These are phyloP conservation scores for Fusarium sp. DNA, from an alignment of 2,329 filamentous ascomycete species.

Conservation along the genomic window DNA sequence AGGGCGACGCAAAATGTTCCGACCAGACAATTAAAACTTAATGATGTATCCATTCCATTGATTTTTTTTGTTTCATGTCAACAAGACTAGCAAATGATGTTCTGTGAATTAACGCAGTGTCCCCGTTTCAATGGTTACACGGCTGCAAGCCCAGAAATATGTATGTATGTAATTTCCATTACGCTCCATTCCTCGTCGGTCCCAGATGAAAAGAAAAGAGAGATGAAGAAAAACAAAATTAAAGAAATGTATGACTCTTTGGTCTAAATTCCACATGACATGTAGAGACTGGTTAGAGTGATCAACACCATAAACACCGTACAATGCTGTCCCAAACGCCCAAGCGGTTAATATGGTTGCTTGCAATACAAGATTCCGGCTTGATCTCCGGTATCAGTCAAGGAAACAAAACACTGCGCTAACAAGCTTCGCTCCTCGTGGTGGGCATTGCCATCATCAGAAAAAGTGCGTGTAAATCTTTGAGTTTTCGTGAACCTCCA, in stretches of 20 bases:
- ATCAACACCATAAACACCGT: slow-evolving; percentile 66
- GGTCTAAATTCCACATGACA: slow-evolving; percentile 51
- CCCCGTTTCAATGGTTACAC: slow-evolving; percentile 19
- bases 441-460: slow-evolving; percentile 65
- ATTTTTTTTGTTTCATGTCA: slow-evolving; percentile 23
- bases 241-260: slow-evolving; percentile 52
- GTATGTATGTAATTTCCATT: slow-evolving; percentile 25
- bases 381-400: slow-evolving; percentile 37
- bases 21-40: background rate
- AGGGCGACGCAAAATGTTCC: too few species aligned
- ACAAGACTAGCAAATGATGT: slow-evolving; percentile 21
- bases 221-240: slow-evolving; percentile 43
- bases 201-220: slow-evolving; percentile 43
- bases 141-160: slow-evolving; percentile 32
- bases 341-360: slow-evolving; percentile 59
- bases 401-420: slow-evolving; percentile 43
- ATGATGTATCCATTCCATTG: slow-evolving; percentile 29
- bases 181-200: slow-evolving; percentile 20
- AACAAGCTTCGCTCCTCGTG: slow-evolving; percentile 39
- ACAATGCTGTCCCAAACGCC: slow-evolving; percentile 69
- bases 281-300: slow-evolving; percentile 51
- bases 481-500: slow-evolving; percentile 99
- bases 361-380: slow-evolving; percentile 61
- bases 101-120: slow-evolving; percentile 38
- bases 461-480: slow-evolving; percentile 99